Base-by-base conservation (phyloP, 225 moss, liverwort and hornwort genomes). In the Polytrichum commune region DNA sequence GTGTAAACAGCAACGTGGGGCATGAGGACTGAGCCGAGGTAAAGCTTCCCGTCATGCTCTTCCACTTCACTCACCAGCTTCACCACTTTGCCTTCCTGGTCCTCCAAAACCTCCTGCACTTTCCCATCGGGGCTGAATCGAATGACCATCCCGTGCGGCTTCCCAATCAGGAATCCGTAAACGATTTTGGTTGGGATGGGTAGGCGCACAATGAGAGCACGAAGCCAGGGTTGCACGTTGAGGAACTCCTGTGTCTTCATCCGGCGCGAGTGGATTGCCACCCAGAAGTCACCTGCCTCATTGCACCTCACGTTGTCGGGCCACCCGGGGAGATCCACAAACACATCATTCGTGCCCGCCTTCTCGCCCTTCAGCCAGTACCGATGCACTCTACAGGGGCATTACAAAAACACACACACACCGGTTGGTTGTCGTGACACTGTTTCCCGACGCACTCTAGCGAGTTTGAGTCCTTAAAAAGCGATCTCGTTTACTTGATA, bases 331-430 rank as follows among this genome's bases (percentile, higher is more conserved):
- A 90, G 61, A 76, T 80, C 76, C 3, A 66, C 79, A 35, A 85
- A 78, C 46, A 73, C 66, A 16, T 90, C 88, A 5, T 62, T 13
- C 0, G 80, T 79, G 38, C 87, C 90, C 22, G 90, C 87, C 55
- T 87, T 90, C 7, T 76, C 76, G 32, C 90, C 90, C 69, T 87
- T 87, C 71, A 87, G 69, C 90, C 87, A 90, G 61, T 81, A 83
- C 57, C 77, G 73, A 38, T 67, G 58, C 70, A 90, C 27, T 55
- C 89, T 90, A 82, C 24, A 64, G 10, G 16, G 16, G 46, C 13
- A 0, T 3, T 3, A 38, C 10, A 10, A 38, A 35, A 1, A 7
- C 9, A 8, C 13, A 10, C 13, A 13, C 46, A 46, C 13, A 0
- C 3, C 4, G 3, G 13, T 46, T 46, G 46, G 46, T 46, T 46